Evolutionary conservation across 192 early-diverging fungal species (phyloP).

Genomic region (Dispira simplex): DNA sequence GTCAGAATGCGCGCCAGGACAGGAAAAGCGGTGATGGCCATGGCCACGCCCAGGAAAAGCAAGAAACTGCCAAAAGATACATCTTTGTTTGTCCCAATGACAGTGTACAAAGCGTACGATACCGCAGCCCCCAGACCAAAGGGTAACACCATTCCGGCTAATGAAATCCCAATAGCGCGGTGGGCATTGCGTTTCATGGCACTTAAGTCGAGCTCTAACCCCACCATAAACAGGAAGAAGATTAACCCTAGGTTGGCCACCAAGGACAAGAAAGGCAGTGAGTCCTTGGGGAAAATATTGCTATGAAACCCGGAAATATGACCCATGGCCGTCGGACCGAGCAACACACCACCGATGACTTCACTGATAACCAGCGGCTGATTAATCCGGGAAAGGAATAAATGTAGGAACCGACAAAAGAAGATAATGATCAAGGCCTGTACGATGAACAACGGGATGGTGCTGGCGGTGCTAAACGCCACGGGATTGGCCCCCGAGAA

Average conservation of each 20-base stretch:
- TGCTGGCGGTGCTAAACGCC: slow-evolving; percentile 28
- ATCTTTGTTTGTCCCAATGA: slow-evolving; percentile 22
- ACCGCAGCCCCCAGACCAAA: slow-evolving; percentile 65
- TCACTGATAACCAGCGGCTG: slow-evolving; percentile 90
- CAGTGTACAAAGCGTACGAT: slow-evolving; percentile 48
- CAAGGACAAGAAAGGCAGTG: slow-evolving; percentile 52
- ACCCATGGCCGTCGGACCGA: slow-evolving; percentile 77
- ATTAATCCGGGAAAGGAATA: slow-evolving; percentile 37
- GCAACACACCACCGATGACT: slow-evolving; percentile 74
- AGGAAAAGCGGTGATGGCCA: slow-evolving; percentile 89
- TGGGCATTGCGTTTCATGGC: slow-evolving; percentile 35
- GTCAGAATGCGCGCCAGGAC: slow-evolving; percentile 89
- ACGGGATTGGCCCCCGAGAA: slow-evolving; percentile 39
- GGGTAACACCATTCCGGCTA: slow-evolving; percentile 68
- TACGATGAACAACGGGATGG: slow-evolving; percentile 60
- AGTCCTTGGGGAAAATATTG: slow-evolving; percentile 56
- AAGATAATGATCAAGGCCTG: slow-evolving; percentile 58
- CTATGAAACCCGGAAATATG: slow-evolving; percentile 45
- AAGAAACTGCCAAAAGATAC: slow-evolving; percentile 53
- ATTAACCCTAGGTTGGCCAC: slow-evolving; percentile 81
- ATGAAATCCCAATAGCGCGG: slow-evolving; percentile 43
- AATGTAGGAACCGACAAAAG: slow-evolving; percentile 49
- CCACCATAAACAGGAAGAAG: slow-evolving; percentile 79
- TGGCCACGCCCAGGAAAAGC: slow-evolving; percentile 78
- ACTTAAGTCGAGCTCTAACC: slow-evolving; percentile 64